Evolutionary conservation across 805 yeast species (phyloP), one percentile per base, ranked within the genome.

Genomic region (Saccharomycopsis malanga): DNA sequence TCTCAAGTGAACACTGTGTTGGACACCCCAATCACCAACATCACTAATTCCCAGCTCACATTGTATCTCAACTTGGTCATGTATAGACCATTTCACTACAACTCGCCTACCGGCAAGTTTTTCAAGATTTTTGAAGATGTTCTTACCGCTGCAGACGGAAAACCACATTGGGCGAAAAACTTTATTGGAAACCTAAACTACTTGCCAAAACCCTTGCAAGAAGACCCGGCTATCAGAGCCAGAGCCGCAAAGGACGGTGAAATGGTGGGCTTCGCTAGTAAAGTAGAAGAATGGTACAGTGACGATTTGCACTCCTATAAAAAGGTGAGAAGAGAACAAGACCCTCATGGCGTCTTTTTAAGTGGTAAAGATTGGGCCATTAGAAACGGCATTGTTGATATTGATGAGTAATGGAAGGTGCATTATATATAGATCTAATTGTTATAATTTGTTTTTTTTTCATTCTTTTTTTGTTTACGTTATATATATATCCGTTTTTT

Each of bases 91-190:
- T 91, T 91, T 65, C 73, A 76, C 30, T 74, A 76, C 48, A 74
- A 80, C 57, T 81, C 88, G 9, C 81, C 84, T 38, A 79, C 87
- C 30, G 78, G 76, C 39, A 73, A 77, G 55, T 91, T 97, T 96
- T 91, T 76, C 65, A 74, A 74, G 42, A 69, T 72, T n/a, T 91
- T 91, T 63, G 98, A 91, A 65, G 75, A 76, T 45, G 76, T 87
- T 1, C 70, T 89, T 72, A 73, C 72, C 43, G 79, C 77, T 23
- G 88, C 83, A 24, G 88, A 84, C 32, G 98, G 98, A 38, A 85
- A 81, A 62, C 98, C 98, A 2, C 98, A 91, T 64, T 91, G 98
- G 98, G 98, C 98, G 15, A 91, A 91, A 70, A 89, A 88, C 64
- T 91, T 87, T 63, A 69, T 85, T 48, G 95, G 95, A 1, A 67